Conservation (phyloP, 2,329 filamentous ascomycete species). For the Penicillium sumatraense region DNA sequence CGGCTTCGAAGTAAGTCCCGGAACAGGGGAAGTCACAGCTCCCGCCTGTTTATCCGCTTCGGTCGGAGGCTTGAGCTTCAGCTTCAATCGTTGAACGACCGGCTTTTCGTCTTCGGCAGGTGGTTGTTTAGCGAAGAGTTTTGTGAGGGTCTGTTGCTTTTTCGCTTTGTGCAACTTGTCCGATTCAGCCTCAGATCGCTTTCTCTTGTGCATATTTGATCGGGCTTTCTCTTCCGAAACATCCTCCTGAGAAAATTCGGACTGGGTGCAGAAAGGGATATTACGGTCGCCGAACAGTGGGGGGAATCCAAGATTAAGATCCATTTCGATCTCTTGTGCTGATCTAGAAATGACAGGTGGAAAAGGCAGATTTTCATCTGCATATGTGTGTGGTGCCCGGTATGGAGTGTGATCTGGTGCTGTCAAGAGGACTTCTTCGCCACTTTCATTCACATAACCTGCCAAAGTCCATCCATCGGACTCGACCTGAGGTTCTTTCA, state of each 20-base stretch:
- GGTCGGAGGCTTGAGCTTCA: constrained; percentile 17
- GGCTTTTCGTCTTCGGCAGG: not conserved
- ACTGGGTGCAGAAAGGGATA: constrained; percentile 10
- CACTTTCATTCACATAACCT: constrained; percentile 19
- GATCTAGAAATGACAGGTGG: constrained; percentile 23
- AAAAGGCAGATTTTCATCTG: constrained; percentile 16
- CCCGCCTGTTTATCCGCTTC: not conserved
- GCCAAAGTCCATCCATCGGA: constrained; percentile 16
- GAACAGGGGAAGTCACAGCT: not conserved
- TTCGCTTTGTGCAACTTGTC: constrained; percentile 16
- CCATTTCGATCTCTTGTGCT: constrained; percentile 11
- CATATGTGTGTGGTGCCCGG: constrained; percentile 20
- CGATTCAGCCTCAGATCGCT: constrained; percentile 1
- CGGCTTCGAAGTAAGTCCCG: not conserved
- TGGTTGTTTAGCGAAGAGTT: not conserved
- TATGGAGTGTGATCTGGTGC: constrained; percentile 15
- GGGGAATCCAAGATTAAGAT: constrained; percentile 20
- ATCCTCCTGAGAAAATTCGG: constrained; percentile 17
- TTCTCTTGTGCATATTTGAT: constrained; percentile 5
- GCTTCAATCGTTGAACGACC: constrained; percentile 6
- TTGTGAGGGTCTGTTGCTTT: constrained; percentile 10
- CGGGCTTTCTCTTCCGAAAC: constrained; percentile 16
- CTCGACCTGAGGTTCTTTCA: not conserved
- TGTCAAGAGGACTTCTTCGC: constrained; percentile 21
- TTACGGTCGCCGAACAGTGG: constrained; percentile 27